Base-by-base conservation (phyloP, 106 monocot species). In the Chionographis japonica region DNA sequence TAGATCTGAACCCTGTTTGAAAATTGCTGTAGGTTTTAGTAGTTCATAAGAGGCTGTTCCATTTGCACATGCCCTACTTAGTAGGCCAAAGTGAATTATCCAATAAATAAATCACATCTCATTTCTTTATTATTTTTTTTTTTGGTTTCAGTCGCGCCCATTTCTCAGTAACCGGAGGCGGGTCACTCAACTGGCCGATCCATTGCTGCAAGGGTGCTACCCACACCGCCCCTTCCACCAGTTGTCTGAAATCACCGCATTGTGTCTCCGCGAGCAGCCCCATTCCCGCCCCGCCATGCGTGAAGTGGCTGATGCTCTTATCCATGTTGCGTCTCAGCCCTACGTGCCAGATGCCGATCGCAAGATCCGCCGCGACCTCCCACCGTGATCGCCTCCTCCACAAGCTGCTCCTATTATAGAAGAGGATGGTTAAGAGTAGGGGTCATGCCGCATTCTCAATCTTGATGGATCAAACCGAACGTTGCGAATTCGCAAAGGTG, bases 231-330 rank as follows among this genome's bases (percentile, higher is more conserved):
- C 85, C 19, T 74, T 88, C 58, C 78, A 83, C 75, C 88, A 92
- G 68, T 49, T 92, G 12, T 68, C 64, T 12, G 74, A 74, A 2
- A 64, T 92, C 46, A 77, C 80, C 50, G 70, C 85, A 1, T 64
- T 85, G 74, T 92, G 92, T 70, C 83, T 92, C 16, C 75, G 77
- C 3, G 88, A 88, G 50, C 69, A 88, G 36, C 80, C 92, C 2
- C 64, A 83, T 43, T 38, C 71, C 20, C 85, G 92, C 3, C 92
- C 92, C 38, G 50, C 73, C 38, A 83, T 81, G 55, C 66, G 51
- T 3, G 85, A 88, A 11, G 77, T 88, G 4, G 85, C 78, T 5
- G 46, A 39, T 42, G 92, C 92, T 5, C 75, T 88, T 3, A 68
- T 83, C 4, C 81, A 88, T 68, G 76, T 92, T 4, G 92, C 82